phyloP scores from a whole-genome alignment of 257 asterid species.

The Solanum habrochaites region DNA sequence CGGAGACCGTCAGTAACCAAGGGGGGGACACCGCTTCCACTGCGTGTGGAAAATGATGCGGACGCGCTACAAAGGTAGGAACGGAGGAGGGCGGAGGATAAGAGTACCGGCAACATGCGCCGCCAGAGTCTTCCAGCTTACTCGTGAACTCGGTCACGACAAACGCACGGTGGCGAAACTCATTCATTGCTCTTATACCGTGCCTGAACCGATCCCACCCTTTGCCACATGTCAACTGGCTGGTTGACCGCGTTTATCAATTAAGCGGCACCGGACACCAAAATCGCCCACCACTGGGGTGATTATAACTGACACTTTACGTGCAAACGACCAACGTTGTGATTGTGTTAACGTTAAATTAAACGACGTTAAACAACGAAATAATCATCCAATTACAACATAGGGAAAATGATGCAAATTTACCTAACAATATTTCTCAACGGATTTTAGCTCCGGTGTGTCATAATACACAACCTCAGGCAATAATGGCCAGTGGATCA shows the following conservation, averaged over 20 bases:
- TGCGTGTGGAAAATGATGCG: background rate
- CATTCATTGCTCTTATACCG: slow-evolving; percentile 65
- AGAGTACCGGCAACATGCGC: slow-evolving; percentile 74
- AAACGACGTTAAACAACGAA: background rate
- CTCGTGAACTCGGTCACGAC: slow-evolving; percentile 73
- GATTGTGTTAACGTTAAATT: background rate
- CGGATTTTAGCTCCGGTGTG: slow-evolving; percentile 46
- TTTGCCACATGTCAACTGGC: slow-evolving; percentile 4
- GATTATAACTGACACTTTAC: background rate
- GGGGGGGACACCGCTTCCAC: background rate
- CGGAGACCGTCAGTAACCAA: background rate
- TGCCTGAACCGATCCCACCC: slow-evolving; percentile 64
- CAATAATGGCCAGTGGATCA: slow-evolving; percentile 6
- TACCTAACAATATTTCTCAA: background rate
- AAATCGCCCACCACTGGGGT: slow-evolving; percentile 46
- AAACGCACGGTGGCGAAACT: slow-evolving; percentile 77
- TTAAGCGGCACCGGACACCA: slow-evolving; percentile 52
- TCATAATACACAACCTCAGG: slow-evolving; percentile 24
- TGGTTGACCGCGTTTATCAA: background rate
- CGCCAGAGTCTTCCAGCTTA: slow-evolving; percentile 69
- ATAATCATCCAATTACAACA: background rate
- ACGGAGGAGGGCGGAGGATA: slow-evolving; percentile 66
- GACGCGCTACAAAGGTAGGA: slow-evolving; percentile 52
- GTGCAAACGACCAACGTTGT: slow-evolving; percentile 25
- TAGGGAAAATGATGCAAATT: background rate